These are phyloP conservation scores for Aspergillus felis DNA, from an alignment of 2,329 filamentous ascomycete species.

Conservation along the genomic window DNA sequence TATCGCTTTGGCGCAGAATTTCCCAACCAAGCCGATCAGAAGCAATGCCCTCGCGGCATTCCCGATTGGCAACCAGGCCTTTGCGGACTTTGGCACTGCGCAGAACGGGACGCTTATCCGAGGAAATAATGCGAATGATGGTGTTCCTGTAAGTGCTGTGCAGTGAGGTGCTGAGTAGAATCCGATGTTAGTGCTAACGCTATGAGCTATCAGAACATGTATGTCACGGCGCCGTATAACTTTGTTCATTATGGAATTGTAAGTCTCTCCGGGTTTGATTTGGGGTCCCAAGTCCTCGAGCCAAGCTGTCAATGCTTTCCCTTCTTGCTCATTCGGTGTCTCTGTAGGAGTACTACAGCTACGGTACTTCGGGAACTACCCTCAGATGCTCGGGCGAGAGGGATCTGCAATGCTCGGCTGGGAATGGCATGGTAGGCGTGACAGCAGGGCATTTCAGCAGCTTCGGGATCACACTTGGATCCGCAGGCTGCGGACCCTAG, in stretches of 20 bases:
- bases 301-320: neutral
- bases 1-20: constrained; percentile 28
- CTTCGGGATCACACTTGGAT: constrained; percentile 20
- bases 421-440: constrained; percentile 21
- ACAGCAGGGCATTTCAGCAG: constrained; percentile 22
- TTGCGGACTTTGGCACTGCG: constrained; percentile 20
- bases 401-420: constrained; percentile 24
- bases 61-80: constrained; percentile 27
- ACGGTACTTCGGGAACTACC: constrained; percentile 11
- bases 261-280: constrained; percentile 1
- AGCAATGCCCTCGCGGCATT: constrained; percentile 32
- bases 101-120: constrained; percentile 23
- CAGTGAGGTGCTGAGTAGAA: neutral
- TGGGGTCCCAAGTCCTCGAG: neutral
- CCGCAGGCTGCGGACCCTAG: constrained; percentile 15
- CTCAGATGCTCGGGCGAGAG: constrained; percentile 22
- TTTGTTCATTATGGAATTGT: constrained; percentile 26
- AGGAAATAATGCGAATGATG: constrained; percentile 25
- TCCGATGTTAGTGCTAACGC: neutral
- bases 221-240: constrained; percentile 16
- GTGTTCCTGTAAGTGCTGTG: constrained; percentile 22
- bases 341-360: constrained; percentile 26
- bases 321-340: neutral
- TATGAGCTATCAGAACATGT: constrained; percentile 22
- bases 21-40: constrained; percentile 24